Evolutionary conservation across 1,139 yeast species (phyloP), one percentile per base, ranked within the genome.

Genomic region (Geotrichum reessii): DNA sequence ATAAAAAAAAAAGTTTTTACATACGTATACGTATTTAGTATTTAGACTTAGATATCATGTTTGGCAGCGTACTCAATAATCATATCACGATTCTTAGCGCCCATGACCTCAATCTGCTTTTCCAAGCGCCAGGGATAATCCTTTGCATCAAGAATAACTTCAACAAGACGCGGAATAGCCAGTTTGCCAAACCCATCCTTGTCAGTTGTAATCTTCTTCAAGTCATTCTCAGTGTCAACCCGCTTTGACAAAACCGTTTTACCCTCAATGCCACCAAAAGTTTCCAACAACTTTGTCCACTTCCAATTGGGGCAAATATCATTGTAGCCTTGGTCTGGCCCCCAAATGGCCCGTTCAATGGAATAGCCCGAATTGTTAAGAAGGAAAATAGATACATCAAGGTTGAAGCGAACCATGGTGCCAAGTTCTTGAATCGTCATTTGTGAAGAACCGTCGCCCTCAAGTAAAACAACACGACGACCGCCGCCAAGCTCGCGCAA

Each of bases 361-460:
- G 95, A 85, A 73, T 90, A 91, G 0, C 97, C 97, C 59, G 81
- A 81, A 71, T 91, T 91, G 74, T 90, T 91, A 72, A 89, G 76
- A 59, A 90, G 71, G 64, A 88, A 77, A 31, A 91, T 78, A 52
- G 85, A 80, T 24, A 92, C 87, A 19, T 80, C 79, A 42, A 85
- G 76, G 28, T 78, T 76, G 64, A 81, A 77, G 59, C 91, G 80
- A 53, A 86, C 73, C 69, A 80, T 84, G 27, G 89, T 82, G 1
- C 93, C 82, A 53, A 89, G 73, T 70, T 90, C 97, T 65, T 74
- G 77, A 52, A 86, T 79, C 1, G 96, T 88, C 95, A 90, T 87
- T 73, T 88, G 95, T 1, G 96, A 90, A 8, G 95, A 85, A 1
- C 97, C 97, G 69, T 91, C 97, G 54, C 97, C 97, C 75, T 87